Conservation (phyloP, 1,284 basidiomycete genomes). For the Puccinia novopanici region DNA sequence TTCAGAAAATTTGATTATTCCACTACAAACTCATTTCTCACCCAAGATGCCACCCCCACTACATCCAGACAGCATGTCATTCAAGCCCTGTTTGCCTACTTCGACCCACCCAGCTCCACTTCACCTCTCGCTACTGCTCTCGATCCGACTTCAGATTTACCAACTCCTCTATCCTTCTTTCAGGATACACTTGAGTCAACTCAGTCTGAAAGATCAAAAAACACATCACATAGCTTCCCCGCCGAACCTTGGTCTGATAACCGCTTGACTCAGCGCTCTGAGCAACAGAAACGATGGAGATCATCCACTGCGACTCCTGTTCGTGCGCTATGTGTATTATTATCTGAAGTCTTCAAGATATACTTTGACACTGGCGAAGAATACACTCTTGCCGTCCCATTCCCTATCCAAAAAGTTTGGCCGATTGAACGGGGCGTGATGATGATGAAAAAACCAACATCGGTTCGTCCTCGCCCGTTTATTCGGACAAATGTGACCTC, state of each 20-base stretch:
- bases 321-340: conserved; percentile 74
- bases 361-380: conserved; percentile 73
- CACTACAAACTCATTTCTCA: conserved; percentile 21
- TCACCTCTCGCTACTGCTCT: not conserved
- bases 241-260: conserved; percentile 46
- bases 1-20: conserved; percentile 50
- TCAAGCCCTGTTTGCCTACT: conserved; percentile 45
- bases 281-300: conserved; percentile 28
- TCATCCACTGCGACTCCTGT: conserved; percentile 52
- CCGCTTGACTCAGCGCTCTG: conserved; percentile 20
- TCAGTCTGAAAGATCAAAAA: not conserved
- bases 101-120: conserved; percentile 25
- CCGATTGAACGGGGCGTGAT: conserved; percentile 73
- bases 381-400: conserved; percentile 78
- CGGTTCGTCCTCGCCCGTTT: conserved; percentile 39
- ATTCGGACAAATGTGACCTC: conserved; percentile 64
- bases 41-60: not conserved
- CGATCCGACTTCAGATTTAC: not conserved
- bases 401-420: conserved; percentile 76
- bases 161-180: conserved; percentile 5
- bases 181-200: conserved; percentile 6
- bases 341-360: conserved; percentile 73
- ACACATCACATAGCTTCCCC: not conserved
- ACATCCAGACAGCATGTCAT: conserved; percentile 49
- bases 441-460: conserved; percentile 57